phyloP scores from a whole-genome alignment of 257 asterid species.

The Fraxinus anomala region DNA sequence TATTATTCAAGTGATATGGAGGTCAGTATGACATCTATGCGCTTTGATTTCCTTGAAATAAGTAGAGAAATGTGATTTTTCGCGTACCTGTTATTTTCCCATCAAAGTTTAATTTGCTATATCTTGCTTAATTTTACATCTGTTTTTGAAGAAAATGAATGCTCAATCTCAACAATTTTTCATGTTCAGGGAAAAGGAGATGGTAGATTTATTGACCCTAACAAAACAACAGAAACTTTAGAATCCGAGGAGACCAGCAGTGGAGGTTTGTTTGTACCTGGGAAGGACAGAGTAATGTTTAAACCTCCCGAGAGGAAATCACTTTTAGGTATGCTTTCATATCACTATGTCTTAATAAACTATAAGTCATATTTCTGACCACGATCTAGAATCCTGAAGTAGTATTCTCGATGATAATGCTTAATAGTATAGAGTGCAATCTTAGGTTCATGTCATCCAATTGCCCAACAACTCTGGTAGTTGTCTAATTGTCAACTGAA shows the following conservation, averaged over 20 bases:
- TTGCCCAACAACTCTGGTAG: not conserved
- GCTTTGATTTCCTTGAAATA: not conserved
- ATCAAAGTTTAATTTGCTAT: not conserved
- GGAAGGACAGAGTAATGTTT: conserved; percentile 67
- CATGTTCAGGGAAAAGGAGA: conserved; percentile 36
- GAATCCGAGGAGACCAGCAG: conserved; percentile 57
- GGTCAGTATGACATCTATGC: not conserved
- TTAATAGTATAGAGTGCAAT: too few species aligned
- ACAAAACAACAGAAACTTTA: conserved; percentile 51
- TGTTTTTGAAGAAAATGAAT: not conserved
- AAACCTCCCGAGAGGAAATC: conserved; percentile 70
- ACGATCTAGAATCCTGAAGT: not conserved
- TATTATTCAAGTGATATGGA: not conserved
- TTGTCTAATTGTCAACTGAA: not conserved
- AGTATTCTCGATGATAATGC: not conserved
- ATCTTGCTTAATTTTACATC: not conserved
- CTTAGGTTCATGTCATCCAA: too few species aligned
- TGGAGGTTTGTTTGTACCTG: conserved; percentile 70
- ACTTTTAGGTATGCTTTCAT: conserved; percentile 54
- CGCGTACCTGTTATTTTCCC: not conserved
- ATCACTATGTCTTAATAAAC: not conserved
- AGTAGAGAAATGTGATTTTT: not conserved
- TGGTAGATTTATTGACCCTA: conserved; percentile 40
- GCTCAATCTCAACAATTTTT: not conserved
- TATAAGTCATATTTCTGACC: not conserved